Percentiles rank a stretch among this genome's conserved stretches.
Evolutionary conservation across 768 basidiomycete genomes (phyloP).

Genomic region (Trametes meyenii): DNA sequence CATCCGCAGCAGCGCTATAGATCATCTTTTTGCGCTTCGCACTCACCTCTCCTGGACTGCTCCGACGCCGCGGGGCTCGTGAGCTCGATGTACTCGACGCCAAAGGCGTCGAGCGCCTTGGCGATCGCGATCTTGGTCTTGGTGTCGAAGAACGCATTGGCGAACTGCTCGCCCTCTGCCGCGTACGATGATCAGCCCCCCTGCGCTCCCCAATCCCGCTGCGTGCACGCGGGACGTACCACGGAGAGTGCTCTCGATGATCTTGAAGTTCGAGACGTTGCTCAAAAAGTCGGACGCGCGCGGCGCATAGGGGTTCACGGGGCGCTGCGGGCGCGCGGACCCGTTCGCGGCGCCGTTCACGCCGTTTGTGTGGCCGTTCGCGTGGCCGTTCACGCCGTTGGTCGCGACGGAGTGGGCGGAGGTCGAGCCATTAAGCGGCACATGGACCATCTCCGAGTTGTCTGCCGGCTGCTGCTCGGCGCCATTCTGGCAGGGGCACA

Average conservation of each 20-base stretch:
- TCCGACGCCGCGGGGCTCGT: slow-evolving; percentile 98
- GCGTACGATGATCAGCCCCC: background rate
- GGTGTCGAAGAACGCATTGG: slow-evolving; percentile 99
- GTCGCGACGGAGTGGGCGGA: slow-evolving; percentile 30
- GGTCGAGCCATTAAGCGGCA: slow-evolving; percentile 54
- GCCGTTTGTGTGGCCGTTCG: slow-evolving; percentile 42
- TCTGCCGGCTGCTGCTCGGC: slow-evolving; percentile 48
- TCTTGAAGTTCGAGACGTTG: slow-evolving; percentile 92
- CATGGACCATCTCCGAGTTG: slow-evolving; percentile 69
- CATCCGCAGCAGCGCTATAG: background rate
- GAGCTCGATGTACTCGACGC: slow-evolving; percentile 99
- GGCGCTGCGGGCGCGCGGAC: slow-evolving; percentile 40
- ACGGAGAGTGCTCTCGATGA: slow-evolving; percentile 96
- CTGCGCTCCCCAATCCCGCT: slow-evolving; percentile 4
- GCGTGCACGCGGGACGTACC: slow-evolving; percentile 50
- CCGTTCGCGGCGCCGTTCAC: slow-evolving; percentile 41
- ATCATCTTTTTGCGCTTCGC: background rate
- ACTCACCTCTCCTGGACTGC: slow-evolving; percentile 65
- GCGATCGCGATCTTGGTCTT: slow-evolving; percentile 99
- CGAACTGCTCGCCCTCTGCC: slow-evolving; percentile 97
- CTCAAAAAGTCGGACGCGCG: slow-evolving; percentile 92
- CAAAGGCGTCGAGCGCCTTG: slow-evolving; percentile 96
- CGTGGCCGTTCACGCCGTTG: slow-evolving; percentile 22
- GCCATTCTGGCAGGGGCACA: slow-evolving; percentile 66
- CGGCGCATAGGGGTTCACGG: slow-evolving; percentile 81